Conservation (phyloP, 2,329 filamentous ascomycete genomes). For the Anisogramma anomala region DNA sequence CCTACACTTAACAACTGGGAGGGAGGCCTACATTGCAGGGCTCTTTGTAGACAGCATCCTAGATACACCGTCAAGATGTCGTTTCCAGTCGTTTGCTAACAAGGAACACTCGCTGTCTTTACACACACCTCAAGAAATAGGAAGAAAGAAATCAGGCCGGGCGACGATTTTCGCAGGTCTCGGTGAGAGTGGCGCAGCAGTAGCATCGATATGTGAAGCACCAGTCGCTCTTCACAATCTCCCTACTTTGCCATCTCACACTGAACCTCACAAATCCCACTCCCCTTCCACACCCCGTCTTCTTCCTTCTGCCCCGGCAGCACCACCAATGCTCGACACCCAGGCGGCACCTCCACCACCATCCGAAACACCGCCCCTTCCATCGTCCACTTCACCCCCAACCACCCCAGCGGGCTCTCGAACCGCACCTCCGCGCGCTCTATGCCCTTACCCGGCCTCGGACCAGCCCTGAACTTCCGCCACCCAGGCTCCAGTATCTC, state of each 20-base stretch:
- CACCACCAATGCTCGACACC: slow-evolving; percentile 8
- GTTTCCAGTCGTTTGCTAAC: too few relatives aligned
- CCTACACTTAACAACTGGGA: too few relatives aligned
- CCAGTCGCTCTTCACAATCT: too few relatives aligned
- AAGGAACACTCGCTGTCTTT: too few relatives aligned
- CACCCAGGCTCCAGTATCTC: slow-evolving; percentile 21
- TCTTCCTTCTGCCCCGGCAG: slow-evolving; percentile 8
- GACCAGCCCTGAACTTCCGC: slow-evolving; percentile 20
- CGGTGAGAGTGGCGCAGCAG: too few relatives aligned
- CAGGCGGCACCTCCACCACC: slow-evolving; percentile 9
- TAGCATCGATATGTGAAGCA: too few relatives aligned
- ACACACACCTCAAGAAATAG: too few relatives aligned
- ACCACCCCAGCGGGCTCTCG: slow-evolving; percentile 11
- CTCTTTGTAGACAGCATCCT: too few relatives aligned
- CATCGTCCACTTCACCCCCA: slow-evolving; percentile 9
- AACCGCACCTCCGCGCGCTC: slow-evolving; percentile 8
- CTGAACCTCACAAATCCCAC: slow-evolving; percentile 3
- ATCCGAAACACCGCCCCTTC: slow-evolving; percentile 4
- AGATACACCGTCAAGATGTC: too few relatives aligned
- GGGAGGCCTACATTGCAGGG: too few relatives aligned
- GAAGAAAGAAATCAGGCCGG: too few relatives aligned
- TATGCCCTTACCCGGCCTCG: slow-evolving; percentile 21
- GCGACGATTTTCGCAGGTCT: too few relatives aligned
- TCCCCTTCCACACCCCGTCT: slow-evolving; percentile 9
- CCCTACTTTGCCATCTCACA: neutral